Evolutionary conservation across 2,329 filamentous ascomycete species (phyloP), one percentile per base, ranked within the genome.

Genomic region (Nemania sp.): DNA sequence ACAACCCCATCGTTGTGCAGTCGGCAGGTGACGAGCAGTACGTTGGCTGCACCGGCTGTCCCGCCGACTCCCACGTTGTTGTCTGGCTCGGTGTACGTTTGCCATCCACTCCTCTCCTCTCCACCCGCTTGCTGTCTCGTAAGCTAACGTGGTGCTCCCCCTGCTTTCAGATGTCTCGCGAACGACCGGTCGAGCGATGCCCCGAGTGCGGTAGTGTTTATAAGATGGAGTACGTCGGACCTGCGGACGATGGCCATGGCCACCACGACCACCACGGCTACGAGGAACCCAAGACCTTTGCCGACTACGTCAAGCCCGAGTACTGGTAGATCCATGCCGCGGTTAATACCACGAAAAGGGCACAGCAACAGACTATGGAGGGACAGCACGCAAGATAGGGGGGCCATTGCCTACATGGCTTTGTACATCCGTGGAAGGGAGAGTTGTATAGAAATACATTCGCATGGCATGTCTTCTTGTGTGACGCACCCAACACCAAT

Each of bases 151-250:
- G 35, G 7, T 55, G 5, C 53, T 54, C 60, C 48, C 25, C 17
- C 39, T 1, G 59, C n/a, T 13, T 35, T 29, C 59, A 95, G 91
- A 86, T 96, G 74, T 90, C 90, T 76, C 91, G 91, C 75, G 88
- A 95, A 61, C 92, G 95, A 76, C 95, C 95, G 60, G 79, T 97
- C 71, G 91, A 96, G 83, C 92, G 95, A 78, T 99, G 95, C 88
- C 88, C 88, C 74, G 95, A 99, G 84, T 99, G 95, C 81, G 95
- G 95, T 70, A 91, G 88, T 77, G 91, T 95, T 70, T 93, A 96
- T 84, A 96, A 97, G 89, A 95, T 98, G 91, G 90, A 97, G 77
- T 99, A 97, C 79, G 81, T 97, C 68, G 95, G 95, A 64, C 88
- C 92, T 53, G 77, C 88, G 75, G 90, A 95, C 68, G 88, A 93